A percentile compares a stretch with the other conserved stretches of the same genome.
Evolutionary conservation across 768 basidiomycete species (phyloP).

Genomic region (Lactarius deliciosus): DNA sequence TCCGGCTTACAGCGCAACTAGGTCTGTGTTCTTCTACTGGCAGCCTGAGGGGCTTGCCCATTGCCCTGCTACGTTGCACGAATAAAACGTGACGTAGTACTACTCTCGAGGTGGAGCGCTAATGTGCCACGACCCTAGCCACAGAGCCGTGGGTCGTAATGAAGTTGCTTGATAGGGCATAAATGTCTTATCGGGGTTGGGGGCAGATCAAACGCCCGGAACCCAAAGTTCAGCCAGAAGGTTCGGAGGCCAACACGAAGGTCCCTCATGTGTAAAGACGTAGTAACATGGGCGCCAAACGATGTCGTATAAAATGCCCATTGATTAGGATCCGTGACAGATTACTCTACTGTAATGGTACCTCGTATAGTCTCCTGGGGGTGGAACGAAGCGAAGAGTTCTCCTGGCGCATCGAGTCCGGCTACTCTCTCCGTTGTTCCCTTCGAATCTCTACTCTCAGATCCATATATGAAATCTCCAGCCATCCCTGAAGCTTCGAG

Average conservation of each 20-base stretch:
- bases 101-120: no score
- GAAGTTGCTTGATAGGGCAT: background rate
- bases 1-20: no score
- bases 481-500: background rate
- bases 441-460: background rate
- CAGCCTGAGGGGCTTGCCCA: no score
- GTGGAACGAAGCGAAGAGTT: background rate
- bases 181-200: background rate
- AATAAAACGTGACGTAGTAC: no score
- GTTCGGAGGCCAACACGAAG: background rate
- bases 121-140: no score
- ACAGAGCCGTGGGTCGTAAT: background rate
- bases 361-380: constrained; percentile 9
- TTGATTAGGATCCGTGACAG: background rate
- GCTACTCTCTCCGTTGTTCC: background rate
- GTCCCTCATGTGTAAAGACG: background rate
- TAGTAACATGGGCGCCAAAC: background rate
- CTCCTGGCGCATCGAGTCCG: background rate
- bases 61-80: no score
- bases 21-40: no score
- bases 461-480: background rate
- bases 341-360: background rate
- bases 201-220: background rate
- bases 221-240: background rate
- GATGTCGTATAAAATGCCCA: background rate